These are phyloP conservation scores for Inosperma sp. DNA, from an alignment of 768 basidiomycete genomes.

Conservation along the genomic window DNA sequence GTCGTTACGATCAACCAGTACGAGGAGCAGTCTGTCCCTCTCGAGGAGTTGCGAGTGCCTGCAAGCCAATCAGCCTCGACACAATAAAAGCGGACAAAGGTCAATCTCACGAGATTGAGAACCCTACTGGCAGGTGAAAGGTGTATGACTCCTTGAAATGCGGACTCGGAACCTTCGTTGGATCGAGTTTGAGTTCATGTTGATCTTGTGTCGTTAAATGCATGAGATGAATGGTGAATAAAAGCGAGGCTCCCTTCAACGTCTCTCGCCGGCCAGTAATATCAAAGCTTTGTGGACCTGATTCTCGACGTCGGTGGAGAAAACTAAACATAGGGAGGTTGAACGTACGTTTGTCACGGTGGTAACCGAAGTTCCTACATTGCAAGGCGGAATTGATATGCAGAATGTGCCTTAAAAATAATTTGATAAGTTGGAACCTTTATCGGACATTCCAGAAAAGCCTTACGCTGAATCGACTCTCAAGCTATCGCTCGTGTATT, in stretches of 20 bases:
- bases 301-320: background rate
- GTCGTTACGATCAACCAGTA: conserved; percentile 1
- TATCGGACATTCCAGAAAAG: background rate
- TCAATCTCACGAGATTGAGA: conserved; percentile 3
- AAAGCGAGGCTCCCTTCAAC: background rate
- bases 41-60: conserved; percentile 6
- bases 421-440: background rate
- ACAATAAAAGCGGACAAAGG: background rate
- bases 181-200: conserved; percentile 6
- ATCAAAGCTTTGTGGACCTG: background rate
- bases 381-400: background rate
- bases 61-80: background rate
- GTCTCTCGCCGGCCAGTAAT: conserved; percentile 3
- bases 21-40: conserved; percentile 3
- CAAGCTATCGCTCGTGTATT: conserved; percentile 7
- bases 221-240: background rate
- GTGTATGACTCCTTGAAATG: conserved; percentile 8
- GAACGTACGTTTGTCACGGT: background rate
- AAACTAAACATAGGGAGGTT: background rate
- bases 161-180: background rate
- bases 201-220: conserved; percentile 3
- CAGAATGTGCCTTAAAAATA: conserved; percentile 2
- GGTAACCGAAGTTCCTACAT: background rate
- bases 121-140: conserved; percentile 2
- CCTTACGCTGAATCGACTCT: conserved; percentile 9